These are phyloP conservation scores for Penicillium freii DNA, from an alignment of 2,329 filamentous ascomycete genomes.

Conservation along the genomic window DNA sequence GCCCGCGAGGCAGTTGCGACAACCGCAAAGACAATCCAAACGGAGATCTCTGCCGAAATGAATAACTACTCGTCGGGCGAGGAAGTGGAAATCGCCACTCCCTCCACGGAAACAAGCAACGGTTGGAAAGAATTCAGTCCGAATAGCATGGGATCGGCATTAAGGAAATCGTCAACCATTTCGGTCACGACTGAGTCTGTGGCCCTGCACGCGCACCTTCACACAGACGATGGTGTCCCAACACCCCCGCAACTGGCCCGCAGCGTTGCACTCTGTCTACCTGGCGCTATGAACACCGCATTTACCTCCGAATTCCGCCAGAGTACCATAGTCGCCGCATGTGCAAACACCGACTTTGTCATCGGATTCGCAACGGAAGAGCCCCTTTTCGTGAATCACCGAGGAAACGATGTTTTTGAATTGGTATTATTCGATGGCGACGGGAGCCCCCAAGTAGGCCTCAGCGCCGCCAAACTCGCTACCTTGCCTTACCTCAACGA, in stretches of 20 bases:
- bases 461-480: constrained; percentile 11
- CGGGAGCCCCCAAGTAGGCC: constrained; percentile 15
- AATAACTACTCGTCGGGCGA: constrained; percentile 14
- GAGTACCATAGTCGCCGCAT: constrained; percentile 38
- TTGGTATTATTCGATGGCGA: constrained; percentile 17
- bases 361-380: constrained; percentile 38
- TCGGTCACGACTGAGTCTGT: constrained; percentile 42
- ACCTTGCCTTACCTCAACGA: constrained; percentile 18
- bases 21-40: constrained; percentile 40
- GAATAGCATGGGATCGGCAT: constrained; percentile 27
- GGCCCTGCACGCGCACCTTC: constrained; percentile 32
- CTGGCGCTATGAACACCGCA: constrained; percentile 30
- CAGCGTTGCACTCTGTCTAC: constrained; percentile 38
- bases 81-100: constrained; percentile 10
- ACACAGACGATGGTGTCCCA: constrained; percentile 28
- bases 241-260: constrained; percentile 38
- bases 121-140: constrained; percentile 26
- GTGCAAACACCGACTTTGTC: constrained; percentile 43
- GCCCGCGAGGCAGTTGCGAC: constrained; percentile 42
- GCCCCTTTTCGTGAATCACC: constrained; percentile 36
- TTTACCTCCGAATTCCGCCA: constrained; percentile 37
- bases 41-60: constrained; percentile 39
- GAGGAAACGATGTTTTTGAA: constrained; percentile 29
- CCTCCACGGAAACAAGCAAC: constrained; percentile 11
- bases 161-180: constrained; percentile 42